Evolutionary conservation across 139 green algal species (phyloP), one percentile per base, ranked within the genome.

Genomic region (Pleodorina starrii): DNA sequence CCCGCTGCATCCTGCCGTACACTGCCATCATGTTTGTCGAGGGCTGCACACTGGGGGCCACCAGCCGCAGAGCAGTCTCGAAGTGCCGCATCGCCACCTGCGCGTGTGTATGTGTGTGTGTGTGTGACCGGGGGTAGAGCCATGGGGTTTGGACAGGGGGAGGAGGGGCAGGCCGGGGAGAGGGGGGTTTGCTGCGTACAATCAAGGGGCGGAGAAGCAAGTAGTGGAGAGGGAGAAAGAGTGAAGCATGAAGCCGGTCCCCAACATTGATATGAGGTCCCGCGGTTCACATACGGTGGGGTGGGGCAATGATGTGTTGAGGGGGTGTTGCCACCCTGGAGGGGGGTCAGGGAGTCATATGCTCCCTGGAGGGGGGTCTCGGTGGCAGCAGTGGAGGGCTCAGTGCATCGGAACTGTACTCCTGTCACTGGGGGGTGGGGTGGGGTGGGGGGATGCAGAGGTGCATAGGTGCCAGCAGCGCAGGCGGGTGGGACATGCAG

Each of bases 1-100:
- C 63, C 32, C 63, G 32, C 63, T 73, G 63, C 63, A 73, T 73
- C 29, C 63, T 73, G 63, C 21, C 32, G 19, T 91, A 94, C 68
- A 89, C 48, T 0, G 46, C 82, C 90, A 91, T 77, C 23, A 91
- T 48, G 0, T 84, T 78, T 10, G 91, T 72, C 43, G 94, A 92
- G 9, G 93, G 88, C 69, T 92, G 60, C 17, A 89, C 92, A 46
- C 93, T 96, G 7, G 95, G 91, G 29, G 81, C 83, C 63, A 95
- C 91, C 0, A 79, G 46, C 16, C 48, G 73, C 59, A 95, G 69
- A 0, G 94, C 92, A 29, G 66, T 21, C 3, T 87, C 54, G 29
- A 96, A 95, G 79, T 96, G 91, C 5, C 86, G 69, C 17, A 72
- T 50, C 21, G 77, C 79, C n/a, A 94, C 89, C 57, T 72, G 40